Evolutionary conservation across 2,329 filamentous ascomycete genomes (phyloP), one percentile per base, ranked within the genome.

Genomic region (Epichloe sibirici): DNA sequence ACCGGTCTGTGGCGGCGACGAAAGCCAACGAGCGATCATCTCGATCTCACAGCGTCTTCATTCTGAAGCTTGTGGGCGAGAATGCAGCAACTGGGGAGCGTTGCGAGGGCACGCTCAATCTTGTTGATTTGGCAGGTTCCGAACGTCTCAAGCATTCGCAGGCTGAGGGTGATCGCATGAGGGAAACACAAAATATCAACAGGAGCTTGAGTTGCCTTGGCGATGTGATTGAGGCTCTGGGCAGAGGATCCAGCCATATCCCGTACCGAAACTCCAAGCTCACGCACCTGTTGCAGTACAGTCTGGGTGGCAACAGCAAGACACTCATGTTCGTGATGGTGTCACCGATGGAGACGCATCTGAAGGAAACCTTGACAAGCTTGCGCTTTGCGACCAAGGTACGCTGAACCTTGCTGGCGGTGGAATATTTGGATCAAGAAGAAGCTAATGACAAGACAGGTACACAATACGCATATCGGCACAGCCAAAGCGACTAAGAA

Each of bases 261-360:
- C 93, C 93, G 1, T 98, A 97, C 71, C 78, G 93, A 51, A 97
- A 97, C 71, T 95, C 88, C 60, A 97, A 96, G 79, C 77, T 98
- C 58, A 98, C 93, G 8, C 95, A 96, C 64, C 77, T 98, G 46
- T 78, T 98, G 39, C 89, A 97, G 79, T 94, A 93, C 65, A 95
- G 89, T 3, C 75, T 98, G 7, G 91, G 93, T 4, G 93, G 93
- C 15, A 96, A 95, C 68, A 93, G 86, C 60, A 95, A 96, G 72
- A 98, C 93, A 0, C 83, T 98, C 62, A 98, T 98, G 93, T 95
- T 98, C 67, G 89, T 97, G 66, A 97, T 97, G 90, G 87, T 95
- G 53, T 93, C 86, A 60, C 93, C 93, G 37, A 74, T 97, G 54
- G 88, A 94, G 71, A 86, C 83, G 5, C 93, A 97, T 71, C 74